phyloP scores from a whole-genome alignment of 768 basidiomycete genomes.

The Podaxis sp. region DNA sequence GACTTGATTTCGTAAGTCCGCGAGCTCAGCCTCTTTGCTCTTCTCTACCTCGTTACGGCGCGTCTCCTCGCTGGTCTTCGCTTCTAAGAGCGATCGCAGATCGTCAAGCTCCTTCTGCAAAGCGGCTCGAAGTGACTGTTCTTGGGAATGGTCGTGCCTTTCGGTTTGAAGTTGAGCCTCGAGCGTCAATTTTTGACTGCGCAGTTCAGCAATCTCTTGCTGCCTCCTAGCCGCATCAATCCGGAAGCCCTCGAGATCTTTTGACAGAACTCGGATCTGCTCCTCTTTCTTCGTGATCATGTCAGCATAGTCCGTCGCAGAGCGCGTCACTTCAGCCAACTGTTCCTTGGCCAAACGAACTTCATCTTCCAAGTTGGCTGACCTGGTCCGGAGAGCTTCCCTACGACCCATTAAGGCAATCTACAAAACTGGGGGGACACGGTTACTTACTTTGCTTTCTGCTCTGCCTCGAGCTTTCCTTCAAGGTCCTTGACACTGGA shows the following conservation, averaged over 20 bases:
- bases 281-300: constrained; percentile 80
- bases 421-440: constrained; percentile 1
- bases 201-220: constrained; percentile 66
- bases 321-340: constrained; percentile 73
- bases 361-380: constrained; percentile 64
- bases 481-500: constrained; percentile 64
- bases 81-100: constrained; percentile 77
- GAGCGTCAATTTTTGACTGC: constrained; percentile 66
- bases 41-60: constrained; percentile 82
- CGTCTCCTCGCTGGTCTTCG: constrained; percentile 85
- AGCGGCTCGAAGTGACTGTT: constrained; percentile 49
- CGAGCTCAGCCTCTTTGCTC: constrained; percentile 84
- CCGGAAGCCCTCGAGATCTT: constrained; percentile 55
- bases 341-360: constrained; percentile 74
- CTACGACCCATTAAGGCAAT: constrained; percentile 35
- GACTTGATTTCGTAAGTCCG: constrained; percentile 65
- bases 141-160: constrained; percentile 50
- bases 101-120: constrained; percentile 85
- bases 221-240: constrained; percentile 52
- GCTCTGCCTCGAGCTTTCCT: constrained; percentile 64
- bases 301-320: constrained; percentile 70
- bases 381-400: constrained; percentile 59
- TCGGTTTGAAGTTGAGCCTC: constrained; percentile 61
- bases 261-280: constrained; percentile 53
- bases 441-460: constrained; percentile 56